phyloP scores from a whole-genome alignment of 1,139 yeast genomes.

The Pichiaceae sp. region DNA sequence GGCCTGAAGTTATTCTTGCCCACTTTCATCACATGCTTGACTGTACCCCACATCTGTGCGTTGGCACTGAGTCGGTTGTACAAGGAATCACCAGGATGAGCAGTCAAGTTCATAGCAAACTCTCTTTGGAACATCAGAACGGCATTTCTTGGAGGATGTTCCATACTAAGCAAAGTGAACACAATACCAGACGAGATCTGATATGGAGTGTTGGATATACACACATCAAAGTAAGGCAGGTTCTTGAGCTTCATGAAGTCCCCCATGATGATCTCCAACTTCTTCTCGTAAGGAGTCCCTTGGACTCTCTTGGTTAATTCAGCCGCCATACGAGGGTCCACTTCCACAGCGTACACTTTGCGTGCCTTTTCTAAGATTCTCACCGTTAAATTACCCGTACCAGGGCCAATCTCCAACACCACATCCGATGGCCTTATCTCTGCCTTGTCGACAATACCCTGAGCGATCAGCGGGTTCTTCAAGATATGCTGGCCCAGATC shows the following conservation, averaged over 20 bases:
- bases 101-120: slow-evolving; percentile 85
- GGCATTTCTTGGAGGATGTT: slow-evolving; percentile 90
- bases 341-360: slow-evolving; percentile 89
- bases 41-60: slow-evolving; percentile 99
- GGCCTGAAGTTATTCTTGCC: slow-evolving; percentile 96
- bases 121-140: slow-evolving; percentile 97
- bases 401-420: slow-evolving; percentile 97
- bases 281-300: slow-evolving; percentile 88
- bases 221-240: slow-evolving; percentile 91
- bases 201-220: slow-evolving; percentile 95
- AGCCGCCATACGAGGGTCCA: slow-evolving; percentile 99
- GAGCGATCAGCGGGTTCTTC: slow-evolving; percentile 94
- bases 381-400: slow-evolving; percentile 97
- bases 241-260: slow-evolving; percentile 90
- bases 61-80: slow-evolving; percentile 92
- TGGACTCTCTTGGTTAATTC: slow-evolving; percentile 96
- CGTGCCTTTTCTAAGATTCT: slow-evolving; percentile 86
- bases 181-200: slow-evolving; percentile 96
- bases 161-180: slow-evolving; percentile 82
- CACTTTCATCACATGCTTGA: slow-evolving; percentile 96
- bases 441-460: slow-evolving; percentile 96
- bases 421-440: slow-evolving; percentile 85
- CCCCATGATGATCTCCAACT: slow-evolving; percentile 83
- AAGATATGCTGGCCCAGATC: slow-evolving; percentile 95
- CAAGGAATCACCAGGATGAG: slow-evolving; percentile 89